Base-by-base conservation (phyloP, 768 basidiomycete species). In the Tricholoma sp. region DNA sequence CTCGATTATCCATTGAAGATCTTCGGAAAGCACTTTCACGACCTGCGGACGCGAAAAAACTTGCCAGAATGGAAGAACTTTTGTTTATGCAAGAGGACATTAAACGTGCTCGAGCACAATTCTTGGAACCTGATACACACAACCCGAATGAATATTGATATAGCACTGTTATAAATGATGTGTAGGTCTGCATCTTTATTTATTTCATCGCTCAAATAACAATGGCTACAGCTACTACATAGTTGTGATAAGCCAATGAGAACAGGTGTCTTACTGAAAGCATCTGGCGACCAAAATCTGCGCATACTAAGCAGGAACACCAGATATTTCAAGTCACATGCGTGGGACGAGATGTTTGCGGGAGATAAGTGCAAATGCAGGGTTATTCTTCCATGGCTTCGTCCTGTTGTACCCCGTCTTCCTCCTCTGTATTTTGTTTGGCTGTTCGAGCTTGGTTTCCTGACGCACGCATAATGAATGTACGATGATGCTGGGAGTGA, bases 41-140 rank as follows among this genome's bases (percentile, higher is more conserved):
- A 50, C 87, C 89, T 2, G 89, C 89, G n/a, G 94, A 95, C 65
- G 86, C 89, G 32, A 94, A 94, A 72, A 95, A 95, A 68, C 80
- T 95, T 20, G 92, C 93, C 15, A 80, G 94, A 55, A 86, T 95
- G 84, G 93, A 96, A 68, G 94, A 96, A 66, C 72, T 96, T 34
- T 66, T 95, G 33, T 93, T 92, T 75, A 92, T 94, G 88, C 91
- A 94, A 67, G 91, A 93, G 67, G 93, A 94, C 63, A 94, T 95
- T 71, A 91, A 93, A 68, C 84, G 91, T 8, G 93, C 91, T 4
- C 81, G 88, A 45, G 85, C 84, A 10, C 87, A 91, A 65, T 93
- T 93, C 60, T 83, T 84, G 39, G 76, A 76, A 47, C 66, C 72
- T 8, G 77, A 77, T 49, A 68, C 73, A 29, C 70, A 73, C 53